Evolutionary conservation across 2,329 filamentous ascomycete species (phyloP), one percentile per base, ranked within the genome.

Genomic region (Cercospora sesami): DNA sequence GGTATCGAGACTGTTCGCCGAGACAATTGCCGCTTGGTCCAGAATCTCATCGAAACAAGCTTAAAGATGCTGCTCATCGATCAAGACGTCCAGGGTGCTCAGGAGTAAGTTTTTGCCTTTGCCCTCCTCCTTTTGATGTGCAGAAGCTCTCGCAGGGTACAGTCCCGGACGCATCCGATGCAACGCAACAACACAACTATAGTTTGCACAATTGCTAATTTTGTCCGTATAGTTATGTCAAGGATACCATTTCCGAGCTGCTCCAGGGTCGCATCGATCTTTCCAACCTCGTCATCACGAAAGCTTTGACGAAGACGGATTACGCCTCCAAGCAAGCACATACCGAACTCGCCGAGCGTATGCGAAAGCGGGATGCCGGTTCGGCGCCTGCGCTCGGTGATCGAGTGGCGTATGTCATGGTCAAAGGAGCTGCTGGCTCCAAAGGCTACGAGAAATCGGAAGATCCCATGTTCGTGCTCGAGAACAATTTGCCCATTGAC

Each of bases 261-360:
- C 84, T 99, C 45, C 95, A 98, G 78, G 99, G 99, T 84, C 97
- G 96, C 80, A 86, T 99, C 74, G 95, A 99, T 81, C 96, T 99
- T 92, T 97, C 94, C 42, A 98, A 99, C 80, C 89, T 99, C 18
- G 96, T 99, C 79, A 99, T 99, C 77, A 99, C 95, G 30, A 99
- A 99, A 81, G 95, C 95, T 0, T 85, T 99, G 23, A 91, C 94
- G 14, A 99, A 99, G 79, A 87, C 89, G 51, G 90, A 92, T 77
- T 99, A 99, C 79, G 88, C 90, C 10, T 91, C 89, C 62, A 98
- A 97, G 80, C 94, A 98, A 83, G 94, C 95, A 2, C 95, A 99
- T 79, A 93, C 96, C 60, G 94, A 97, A 81, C 89, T 99, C 57
- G 95, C 94, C 0, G 90, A 95, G 76, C 91, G 95, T 55, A 99